Evolutionary conservation across 306 rosid species (phyloP).

Genomic region (Malus asiatica): DNA sequence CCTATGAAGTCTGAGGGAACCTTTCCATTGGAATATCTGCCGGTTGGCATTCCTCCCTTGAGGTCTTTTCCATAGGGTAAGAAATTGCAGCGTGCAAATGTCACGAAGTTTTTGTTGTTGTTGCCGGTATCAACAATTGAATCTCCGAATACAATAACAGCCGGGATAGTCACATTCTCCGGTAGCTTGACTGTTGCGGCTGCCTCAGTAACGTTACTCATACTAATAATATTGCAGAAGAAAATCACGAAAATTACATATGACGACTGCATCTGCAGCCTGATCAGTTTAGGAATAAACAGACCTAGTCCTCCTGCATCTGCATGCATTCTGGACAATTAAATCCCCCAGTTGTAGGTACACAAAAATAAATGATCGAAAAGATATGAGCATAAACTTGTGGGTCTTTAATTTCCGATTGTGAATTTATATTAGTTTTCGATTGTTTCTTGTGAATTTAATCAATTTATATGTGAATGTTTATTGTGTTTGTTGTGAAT

Average conservation of each 20-base stretch:
- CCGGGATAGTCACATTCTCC: slow-evolving; percentile 29
- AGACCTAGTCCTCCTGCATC: not conserved
- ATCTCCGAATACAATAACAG: slow-evolving; percentile 65
- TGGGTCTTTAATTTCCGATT: not conserved
- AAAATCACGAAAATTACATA: not conserved
- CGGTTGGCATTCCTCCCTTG: slow-evolving; percentile 48
- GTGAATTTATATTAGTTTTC: no score
- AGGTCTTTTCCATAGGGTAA: slow-evolving; percentile 64
- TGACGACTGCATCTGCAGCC: not conserved
- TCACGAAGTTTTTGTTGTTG: slow-evolving; percentile 41
- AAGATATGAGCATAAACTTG: not conserved
- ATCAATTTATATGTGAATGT: no score
- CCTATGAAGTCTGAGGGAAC: slow-evolving; percentile 60
- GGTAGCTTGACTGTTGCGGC: not conserved
- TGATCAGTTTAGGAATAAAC: not conserved
- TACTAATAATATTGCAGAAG: not conserved
- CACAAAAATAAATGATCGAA: not conserved
- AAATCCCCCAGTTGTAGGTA: not conserved
- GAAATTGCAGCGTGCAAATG: slow-evolving; percentile 46
- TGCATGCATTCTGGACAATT: not conserved
- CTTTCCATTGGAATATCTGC: slow-evolving; percentile 65
- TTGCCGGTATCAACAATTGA: slow-evolving; percentile 68
- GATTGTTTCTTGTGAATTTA: not conserved
- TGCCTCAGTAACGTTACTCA: not conserved
- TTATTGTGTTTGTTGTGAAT: no score